phyloP scores from a whole-genome alignment of 371 early-diverging fungal genomes.

The Synchytrium microbalum region DNA sequence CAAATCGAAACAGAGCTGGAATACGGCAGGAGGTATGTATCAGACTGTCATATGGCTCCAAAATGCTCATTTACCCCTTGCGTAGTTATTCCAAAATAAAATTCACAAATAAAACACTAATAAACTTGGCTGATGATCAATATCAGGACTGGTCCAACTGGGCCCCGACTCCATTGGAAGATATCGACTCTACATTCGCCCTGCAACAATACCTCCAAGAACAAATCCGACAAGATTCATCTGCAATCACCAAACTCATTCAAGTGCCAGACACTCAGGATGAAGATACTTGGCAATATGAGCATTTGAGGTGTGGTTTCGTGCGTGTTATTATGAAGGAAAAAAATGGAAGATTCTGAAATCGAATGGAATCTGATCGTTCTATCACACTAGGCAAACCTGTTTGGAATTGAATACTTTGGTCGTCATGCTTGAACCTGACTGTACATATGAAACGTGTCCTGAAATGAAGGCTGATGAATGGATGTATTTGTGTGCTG shows the following conservation, averaged over 20 bases:
- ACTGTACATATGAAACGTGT: conserved; percentile 73
- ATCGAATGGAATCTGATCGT: not conserved
- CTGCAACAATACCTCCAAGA: conserved; percentile 81
- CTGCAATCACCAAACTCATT: conserved; percentile 53
- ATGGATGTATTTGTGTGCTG: conserved; percentile 88
- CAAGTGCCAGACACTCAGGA: conserved; percentile 62
- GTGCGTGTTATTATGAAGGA: not conserved
- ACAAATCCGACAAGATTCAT: conserved; percentile 56
- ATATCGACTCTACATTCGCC: conserved; percentile 64
- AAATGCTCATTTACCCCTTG: too few relatives aligned
- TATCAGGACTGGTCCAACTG: conserved; percentile 30
- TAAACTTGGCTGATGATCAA: too few relatives aligned
- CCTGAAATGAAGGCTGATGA: conserved; percentile 91
- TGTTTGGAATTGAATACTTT: conserved; percentile 72
- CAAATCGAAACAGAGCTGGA: not conserved
- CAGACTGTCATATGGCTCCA: too few relatives aligned
- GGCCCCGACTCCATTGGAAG: conserved; percentile 41
- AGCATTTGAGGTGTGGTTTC: conserved; percentile 75
- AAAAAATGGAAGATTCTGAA: not conserved
- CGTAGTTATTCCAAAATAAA: too few relatives aligned
- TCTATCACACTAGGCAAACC: conserved; percentile 21
- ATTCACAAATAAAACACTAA: too few relatives aligned
- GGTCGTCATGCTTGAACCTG: conserved; percentile 61
- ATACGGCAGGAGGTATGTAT: not conserved
- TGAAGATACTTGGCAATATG: conserved; percentile 75